These are phyloP conservation scores for Alternaria brassicicola DNA, from an alignment of 2,329 filamentous ascomycete species.

Conservation along the genomic window DNA sequence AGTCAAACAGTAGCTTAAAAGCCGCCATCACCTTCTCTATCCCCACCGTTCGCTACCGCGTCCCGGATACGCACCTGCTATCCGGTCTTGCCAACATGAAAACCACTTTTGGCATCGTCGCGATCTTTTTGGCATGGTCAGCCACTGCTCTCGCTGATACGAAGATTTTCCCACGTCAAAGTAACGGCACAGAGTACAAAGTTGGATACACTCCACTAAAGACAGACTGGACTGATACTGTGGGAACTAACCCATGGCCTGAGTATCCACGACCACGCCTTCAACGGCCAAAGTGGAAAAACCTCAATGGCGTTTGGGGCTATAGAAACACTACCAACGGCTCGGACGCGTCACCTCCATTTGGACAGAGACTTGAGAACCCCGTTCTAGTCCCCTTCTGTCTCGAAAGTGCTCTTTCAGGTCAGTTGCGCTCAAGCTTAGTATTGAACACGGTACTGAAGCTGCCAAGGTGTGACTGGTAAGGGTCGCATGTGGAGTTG, in stretches of 20 bases:
- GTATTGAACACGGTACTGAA: slow-evolving; percentile 49
- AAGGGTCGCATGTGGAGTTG: slow-evolving; percentile 51
- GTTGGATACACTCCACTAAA: slow-evolving; percentile 37
- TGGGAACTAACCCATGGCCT: slow-evolving; percentile 62
- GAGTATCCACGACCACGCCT: slow-evolving; percentile 65
- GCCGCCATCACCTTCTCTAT: slow-evolving; percentile 7
- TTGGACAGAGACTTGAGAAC: slow-evolving; percentile 50
- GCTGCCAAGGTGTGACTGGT: slow-evolving; percentile 49
- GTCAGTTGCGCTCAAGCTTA: slow-evolving; percentile 32
- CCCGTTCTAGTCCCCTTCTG: slow-evolving; percentile 61
- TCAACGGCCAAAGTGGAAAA: slow-evolving; percentile 60
- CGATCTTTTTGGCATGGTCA: slow-evolving; percentile 17
- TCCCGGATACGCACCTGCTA: neutral
- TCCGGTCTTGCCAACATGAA: slow-evolving; percentile 19
- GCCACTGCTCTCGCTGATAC: slow-evolving; percentile 16
- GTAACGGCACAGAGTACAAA: slow-evolving; percentile 43
- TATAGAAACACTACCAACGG: slow-evolving; percentile 53
- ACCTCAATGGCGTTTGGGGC: slow-evolving; percentile 65
- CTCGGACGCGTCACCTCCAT: slow-evolving; percentile 53
- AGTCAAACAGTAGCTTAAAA: slow-evolving; percentile 27
- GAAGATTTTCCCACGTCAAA: slow-evolving; percentile 20
- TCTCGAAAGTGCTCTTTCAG: slow-evolving; percentile 60
- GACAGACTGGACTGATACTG: slow-evolving; percentile 59
- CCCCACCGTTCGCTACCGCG: neutral
- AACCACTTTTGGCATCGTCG: slow-evolving; percentile 17